phyloP scores from a whole-genome alignment of 228 moss, liverwort and hornwort genomes.

The Sphagnum magellanicum region DNA sequence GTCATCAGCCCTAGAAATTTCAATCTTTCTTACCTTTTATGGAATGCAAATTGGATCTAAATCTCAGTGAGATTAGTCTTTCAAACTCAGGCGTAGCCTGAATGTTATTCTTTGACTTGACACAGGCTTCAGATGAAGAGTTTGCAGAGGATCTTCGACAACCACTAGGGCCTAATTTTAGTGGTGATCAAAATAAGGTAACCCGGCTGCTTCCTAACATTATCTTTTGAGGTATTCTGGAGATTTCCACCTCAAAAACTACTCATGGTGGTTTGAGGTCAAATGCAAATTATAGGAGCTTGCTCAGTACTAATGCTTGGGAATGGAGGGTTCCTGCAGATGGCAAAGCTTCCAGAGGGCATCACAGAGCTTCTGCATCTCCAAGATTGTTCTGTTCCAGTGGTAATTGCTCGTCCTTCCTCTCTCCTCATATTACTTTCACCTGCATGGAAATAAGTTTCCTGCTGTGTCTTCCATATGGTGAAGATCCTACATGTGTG shows the following conservation, averaged over 20 bases:
- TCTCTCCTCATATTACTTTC: no score
- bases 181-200: slow-evolving; percentile 32
- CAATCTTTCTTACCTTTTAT: no score
- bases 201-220: neutral
- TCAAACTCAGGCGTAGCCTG: no score
- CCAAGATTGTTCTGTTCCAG: slow-evolving; percentile 23
- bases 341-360: slow-evolving; percentile 27
- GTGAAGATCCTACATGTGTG: no score
- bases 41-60: no score
- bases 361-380: slow-evolving; percentile 28
- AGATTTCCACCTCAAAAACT: neutral
- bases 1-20: no score
- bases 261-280: neutral
- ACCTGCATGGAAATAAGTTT: no score
- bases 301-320: neutral
- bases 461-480: no score
- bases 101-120: neutral
- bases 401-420: slow-evolving; percentile 6
- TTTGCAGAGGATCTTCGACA: slow-evolving; percentile 26
- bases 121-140: slow-evolving; percentile 30
- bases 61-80: no score
- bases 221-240: neutral
- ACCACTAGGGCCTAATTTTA: slow-evolving; percentile 15
- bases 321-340: slow-evolving; percentile 7
- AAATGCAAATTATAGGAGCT: neutral